Conservation (phyloP, 2,329 filamentous ascomycete genomes). For the Alternaria alternata region DNA sequence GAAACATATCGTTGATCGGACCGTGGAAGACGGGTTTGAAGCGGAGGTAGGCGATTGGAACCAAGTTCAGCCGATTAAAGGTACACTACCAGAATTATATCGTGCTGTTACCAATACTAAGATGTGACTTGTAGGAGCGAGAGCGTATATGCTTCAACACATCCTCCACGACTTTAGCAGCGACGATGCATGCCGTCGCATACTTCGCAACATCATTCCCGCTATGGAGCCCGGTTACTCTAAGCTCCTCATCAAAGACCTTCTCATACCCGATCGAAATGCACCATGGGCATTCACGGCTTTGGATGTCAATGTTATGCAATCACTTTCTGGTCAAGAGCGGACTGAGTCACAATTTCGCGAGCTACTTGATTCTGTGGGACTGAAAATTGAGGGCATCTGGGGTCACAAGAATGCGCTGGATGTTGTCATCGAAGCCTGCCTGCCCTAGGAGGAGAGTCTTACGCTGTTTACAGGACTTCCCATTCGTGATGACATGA, state of each 20-base stretch:
- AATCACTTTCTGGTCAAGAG: not conserved
- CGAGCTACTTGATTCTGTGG: not conserved
- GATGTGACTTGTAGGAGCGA: rapidly evolving
- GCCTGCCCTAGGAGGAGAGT: not conserved
- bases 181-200: not conserved
- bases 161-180: not conserved
- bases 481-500: not conserved
- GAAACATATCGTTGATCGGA: conserved; percentile 18
- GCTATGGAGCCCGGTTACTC: not conserved
- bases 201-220: not conserved
- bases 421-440: not conserved
- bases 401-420: not conserved
- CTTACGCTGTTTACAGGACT: not conserved
- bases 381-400: not conserved
- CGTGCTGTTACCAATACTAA: not conserved
- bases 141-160: not conserved
- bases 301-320: not conserved
- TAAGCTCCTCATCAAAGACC: not conserved
- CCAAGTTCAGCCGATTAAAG: not conserved
- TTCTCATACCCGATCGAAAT: not conserved
- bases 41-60: not conserved
- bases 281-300: not conserved
- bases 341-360: not conserved
- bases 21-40: conserved; percentile 13
- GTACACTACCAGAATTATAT: rapidly evolving